Base-by-base conservation (phyloP, 768 basidiomycete genomes). In the Mycena belliarum region DNA sequence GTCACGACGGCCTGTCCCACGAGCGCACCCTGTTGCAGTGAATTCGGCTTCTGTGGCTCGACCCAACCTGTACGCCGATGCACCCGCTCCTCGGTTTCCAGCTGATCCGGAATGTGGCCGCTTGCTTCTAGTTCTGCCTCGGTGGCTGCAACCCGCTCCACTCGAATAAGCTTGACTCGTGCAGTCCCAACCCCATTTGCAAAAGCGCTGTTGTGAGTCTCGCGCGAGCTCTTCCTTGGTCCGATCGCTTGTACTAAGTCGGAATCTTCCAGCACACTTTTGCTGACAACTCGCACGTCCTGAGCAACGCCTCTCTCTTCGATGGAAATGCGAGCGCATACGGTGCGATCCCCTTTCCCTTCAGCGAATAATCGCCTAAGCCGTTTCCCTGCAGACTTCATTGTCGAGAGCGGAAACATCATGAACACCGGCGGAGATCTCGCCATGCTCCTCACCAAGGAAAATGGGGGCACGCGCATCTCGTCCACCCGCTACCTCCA, bases 121-220 rank as follows among this genome's bases (percentile, higher is more conserved):
- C 35, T 14, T 35, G 35, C 10, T 16, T 49, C 20, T 63, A 91
- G 86, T 93, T 85, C 70, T 93, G 92, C 68, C 75, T 92, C 32
- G 90, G 89, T 45, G 93, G 93, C n/a, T 95, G 93, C 75, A 84
- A 94, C 66, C 91, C 93, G 20, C 77, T 91, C 28, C 72, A 77
- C 41, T 94, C 92, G 7, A 65, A 85, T 65, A 69, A 80, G 4
- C 71, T 88, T 37, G 72, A 73, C 56, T 91, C 91, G 0, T 95
- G 91, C 73, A 71, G 68, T 46, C 89, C 91, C 2, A 80, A 79
- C 43, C 92, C 93, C 0, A 69, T 93, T 38, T 95, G 93, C 72
- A 66, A 86, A 67, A 81, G 77, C 66, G 76, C 77, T 21, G 83
- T 76, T 28, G 86, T 89, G 66, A 61, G 83, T 63, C 40, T 43